Evolutionary conservation across 2,329 filamentous ascomycete species (phyloP).

Genomic region (Venturia oleaginea): DNA sequence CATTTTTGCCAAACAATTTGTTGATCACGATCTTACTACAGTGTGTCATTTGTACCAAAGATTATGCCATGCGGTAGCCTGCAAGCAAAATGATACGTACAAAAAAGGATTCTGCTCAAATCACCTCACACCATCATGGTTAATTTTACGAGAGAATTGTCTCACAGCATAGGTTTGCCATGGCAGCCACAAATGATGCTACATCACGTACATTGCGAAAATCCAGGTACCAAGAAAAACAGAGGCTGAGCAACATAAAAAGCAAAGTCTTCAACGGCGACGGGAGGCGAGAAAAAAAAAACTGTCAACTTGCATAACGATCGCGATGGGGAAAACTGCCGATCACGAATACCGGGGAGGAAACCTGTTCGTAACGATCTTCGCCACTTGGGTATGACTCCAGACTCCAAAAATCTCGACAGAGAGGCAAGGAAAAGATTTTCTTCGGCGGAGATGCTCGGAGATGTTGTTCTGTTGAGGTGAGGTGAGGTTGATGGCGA

Average conservation of each 20-base stretch:
- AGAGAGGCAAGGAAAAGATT: no score
- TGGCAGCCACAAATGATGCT: not conserved
- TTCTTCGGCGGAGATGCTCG: not conserved
- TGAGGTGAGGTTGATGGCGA: not conserved
- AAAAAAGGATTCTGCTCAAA: not conserved
- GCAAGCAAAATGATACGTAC: not conserved
- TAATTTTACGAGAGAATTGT: not conserved
- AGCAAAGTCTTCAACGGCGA: no score
- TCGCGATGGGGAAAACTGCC: no score
- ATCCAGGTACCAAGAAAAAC: not conserved
- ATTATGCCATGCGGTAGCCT: not conserved
- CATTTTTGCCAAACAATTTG: not conserved
- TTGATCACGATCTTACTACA: no score
- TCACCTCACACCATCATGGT: no score
- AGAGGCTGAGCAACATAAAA: no score
- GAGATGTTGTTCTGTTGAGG: not conserved
- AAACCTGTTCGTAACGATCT: not conserved
- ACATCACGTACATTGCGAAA: not conserved
- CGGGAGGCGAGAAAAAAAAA: no score
- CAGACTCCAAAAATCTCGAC: no score
- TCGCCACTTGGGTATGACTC: not conserved
- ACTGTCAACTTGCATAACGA: not conserved
- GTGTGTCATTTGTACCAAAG: not conserved
- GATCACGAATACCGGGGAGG: no score
- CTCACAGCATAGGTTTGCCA: no score